phyloP scores from a whole-genome alignment of 495 filamentous ascomycete species.

The Daldinia childiae region DNA sequence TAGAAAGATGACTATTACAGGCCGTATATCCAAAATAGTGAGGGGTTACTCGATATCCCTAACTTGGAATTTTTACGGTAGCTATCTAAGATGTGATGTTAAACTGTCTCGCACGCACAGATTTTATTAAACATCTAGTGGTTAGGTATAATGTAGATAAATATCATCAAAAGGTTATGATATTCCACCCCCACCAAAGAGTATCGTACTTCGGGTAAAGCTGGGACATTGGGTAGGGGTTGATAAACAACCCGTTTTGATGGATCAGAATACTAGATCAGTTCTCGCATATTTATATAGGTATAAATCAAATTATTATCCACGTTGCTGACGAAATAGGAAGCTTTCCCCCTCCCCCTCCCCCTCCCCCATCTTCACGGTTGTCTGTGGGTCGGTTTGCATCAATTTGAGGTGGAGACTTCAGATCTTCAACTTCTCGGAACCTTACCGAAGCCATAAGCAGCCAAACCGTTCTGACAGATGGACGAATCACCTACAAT shows the following conservation, averaged over 20 bases:
- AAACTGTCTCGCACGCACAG: background rate
- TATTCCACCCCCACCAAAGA: background rate
- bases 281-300: conserved; percentile 9
- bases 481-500: conserved; percentile 23
- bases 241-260: background rate
- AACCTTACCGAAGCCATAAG: conserved; percentile 43
- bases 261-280: background rate
- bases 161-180: background rate
- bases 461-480: conserved; percentile 43
- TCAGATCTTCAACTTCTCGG: conserved; percentile 35
- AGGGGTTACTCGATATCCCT: background rate
- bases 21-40: background rate
- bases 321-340: conserved; percentile 8
- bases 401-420: conserved; percentile 29
- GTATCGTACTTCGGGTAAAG: background rate
- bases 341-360: conserved; percentile 3
- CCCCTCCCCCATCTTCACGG: conserved; percentile 8
- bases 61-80: background rate
- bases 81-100: background rate
- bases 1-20: background rate
- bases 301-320: conserved; percentile 16
- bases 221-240: background rate
- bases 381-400: conserved; percentile 13
- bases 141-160: background rate
- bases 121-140: background rate